These are phyloP conservation scores for Spiraea crenata DNA, from an alignment of 331 rosid species.

Conservation along the genomic window DNA sequence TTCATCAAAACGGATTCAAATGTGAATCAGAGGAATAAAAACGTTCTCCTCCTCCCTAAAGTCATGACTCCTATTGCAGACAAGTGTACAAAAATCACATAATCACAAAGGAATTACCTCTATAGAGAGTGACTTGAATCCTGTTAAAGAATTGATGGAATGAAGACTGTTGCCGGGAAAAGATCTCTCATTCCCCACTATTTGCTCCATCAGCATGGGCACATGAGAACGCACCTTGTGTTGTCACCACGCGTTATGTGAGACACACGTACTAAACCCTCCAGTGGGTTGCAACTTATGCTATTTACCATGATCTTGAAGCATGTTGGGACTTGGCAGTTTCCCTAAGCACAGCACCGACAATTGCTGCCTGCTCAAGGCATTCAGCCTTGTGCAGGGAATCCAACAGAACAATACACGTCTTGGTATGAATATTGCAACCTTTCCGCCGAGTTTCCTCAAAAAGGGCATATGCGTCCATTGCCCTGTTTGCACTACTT, in stretches of 20 bases:
- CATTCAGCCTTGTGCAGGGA: conserved; percentile 86
- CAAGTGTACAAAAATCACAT: background rate
- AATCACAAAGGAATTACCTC: background rate
- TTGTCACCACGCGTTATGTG: background rate
- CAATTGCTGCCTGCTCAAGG: conserved; percentile 90
- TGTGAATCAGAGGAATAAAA: background rate
- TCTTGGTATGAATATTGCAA: conserved; percentile 63
- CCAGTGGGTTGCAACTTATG: background rate
- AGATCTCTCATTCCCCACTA: background rate
- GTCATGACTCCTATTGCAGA: background rate
- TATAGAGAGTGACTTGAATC: background rate
- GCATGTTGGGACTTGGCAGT: conserved; percentile 90
- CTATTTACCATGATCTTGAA: conserved; percentile 49
- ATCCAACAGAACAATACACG: conserved; percentile 82
- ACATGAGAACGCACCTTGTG: conserved; percentile 7
- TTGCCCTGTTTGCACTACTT: conserved; percentile 66
- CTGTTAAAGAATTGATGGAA: conserved; percentile 1
- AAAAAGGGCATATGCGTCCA: conserved; percentile 78
- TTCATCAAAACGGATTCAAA: background rate
- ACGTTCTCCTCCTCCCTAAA: background rate
- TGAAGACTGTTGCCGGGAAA: background rate
- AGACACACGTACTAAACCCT: conserved; percentile 1
- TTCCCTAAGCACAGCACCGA: conserved; percentile 82
- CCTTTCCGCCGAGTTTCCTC: conserved; percentile 86
- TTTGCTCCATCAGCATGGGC: conserved; percentile 2